Evolutionary conservation across 768 basidiomycete genomes (phyloP), one percentile per base, ranked within the genome.

Genomic region (Hygrophorus russula): DNA sequence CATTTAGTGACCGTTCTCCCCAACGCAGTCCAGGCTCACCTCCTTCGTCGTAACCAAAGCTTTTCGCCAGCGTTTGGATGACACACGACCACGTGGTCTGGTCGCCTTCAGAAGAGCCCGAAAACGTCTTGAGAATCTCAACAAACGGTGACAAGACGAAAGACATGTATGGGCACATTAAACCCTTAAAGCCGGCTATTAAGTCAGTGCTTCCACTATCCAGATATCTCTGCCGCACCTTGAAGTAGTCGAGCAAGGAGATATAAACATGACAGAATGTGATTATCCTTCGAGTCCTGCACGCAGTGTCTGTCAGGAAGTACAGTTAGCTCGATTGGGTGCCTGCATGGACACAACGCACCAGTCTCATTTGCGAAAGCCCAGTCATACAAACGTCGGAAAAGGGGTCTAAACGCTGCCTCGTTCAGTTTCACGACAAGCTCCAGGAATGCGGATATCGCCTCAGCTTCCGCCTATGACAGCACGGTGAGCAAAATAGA

Each of bases 361-460:
- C 78, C 61, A 18, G 56, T 54, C 20, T 71, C 72, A 45, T 68
- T 66, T 1, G 70, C 73, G 53, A 92, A 92, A 0, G 91, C 91
- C 96, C 96, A 99, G 57, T 99, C 96, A 54, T 88, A 91, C 45
- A 93, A 60, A 42, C 81, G 80, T 43, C 91, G 79, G 74, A 97
- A 94, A 12, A 97, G 65, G 0, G 94, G 92, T 49, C 79, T 75
- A 78, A 99, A 98, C 0, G 82, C 73, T 0, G 78, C 76, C 52
- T 98, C 96, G 55, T 93, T 96, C 42, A 99, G 68, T 61, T 97
- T 97, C 42, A 89, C 77, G 9, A 92, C 86, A 7, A 97, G 66
- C 59, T 94, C 88, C 9, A 82, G 70, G 71, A 96, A 97, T 0
- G 92, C 82, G 1, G 71, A 58, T 45, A 87, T 76, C 8, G 76